These are phyloP conservation scores for Solanum verrucosum DNA, from an alignment of 257 asterid genomes.

Conservation along the genomic window DNA sequence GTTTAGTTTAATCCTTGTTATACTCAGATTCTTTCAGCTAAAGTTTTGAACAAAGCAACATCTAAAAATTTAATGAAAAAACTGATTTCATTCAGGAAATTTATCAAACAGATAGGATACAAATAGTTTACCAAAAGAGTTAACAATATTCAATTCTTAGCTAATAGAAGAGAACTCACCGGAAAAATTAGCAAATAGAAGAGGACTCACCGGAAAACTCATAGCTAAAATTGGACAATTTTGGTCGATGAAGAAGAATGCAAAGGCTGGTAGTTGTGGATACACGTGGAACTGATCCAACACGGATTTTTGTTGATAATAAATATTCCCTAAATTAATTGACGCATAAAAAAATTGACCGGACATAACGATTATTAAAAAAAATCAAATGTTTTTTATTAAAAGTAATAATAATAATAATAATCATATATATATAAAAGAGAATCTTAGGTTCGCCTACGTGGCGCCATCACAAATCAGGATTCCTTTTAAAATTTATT, in stretches of 20 bases:
- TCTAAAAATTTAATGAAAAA: no score
- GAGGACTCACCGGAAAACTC: not conserved
- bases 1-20: not conserved
- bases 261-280: not conserved
- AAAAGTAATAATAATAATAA: no score
- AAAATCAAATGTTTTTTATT: no score
- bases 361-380: no score
- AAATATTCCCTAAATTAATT: no score
- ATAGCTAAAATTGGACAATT: not conserved
- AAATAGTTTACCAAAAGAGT: not conserved
- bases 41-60: not conserved
- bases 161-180: not conserved
- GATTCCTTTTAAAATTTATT: no score
- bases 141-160: not conserved
- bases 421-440: no score
- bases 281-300: not conserved
- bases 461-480: no score
- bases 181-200: not conserved
- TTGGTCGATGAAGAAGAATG: not conserved
- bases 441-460: no score
- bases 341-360: no score
- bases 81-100: not conserved
- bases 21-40: not conserved
- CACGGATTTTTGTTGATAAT: not conserved
- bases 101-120: not conserved